Percentiles rank a stretch among this genome's conserved stretches.
These are phyloP conservation scores for Malassezia restricta DNA, from an alignment of 1,284 basidiomycete species.

Conservation along the genomic window DNA sequence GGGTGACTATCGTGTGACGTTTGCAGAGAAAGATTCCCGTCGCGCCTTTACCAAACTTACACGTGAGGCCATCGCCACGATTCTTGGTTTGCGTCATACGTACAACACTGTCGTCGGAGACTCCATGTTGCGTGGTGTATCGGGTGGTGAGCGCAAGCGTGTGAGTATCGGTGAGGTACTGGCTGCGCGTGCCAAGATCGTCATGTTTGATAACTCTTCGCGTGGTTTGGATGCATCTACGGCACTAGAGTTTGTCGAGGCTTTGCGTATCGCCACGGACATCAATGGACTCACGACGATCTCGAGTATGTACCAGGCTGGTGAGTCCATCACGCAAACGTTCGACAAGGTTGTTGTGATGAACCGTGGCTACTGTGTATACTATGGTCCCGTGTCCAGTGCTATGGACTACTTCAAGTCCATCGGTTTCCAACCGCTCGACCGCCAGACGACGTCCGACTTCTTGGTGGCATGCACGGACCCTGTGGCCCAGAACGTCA, in stretches of 20 bases:
- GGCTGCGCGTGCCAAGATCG: slow-evolving; percentile 28
- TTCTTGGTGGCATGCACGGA: slow-evolving; percentile 48
- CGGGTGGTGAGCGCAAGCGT: slow-evolving; percentile 49
- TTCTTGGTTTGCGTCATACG: slow-evolving; percentile 33
- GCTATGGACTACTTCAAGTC: slow-evolving; percentile 31
- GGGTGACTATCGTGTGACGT: slow-evolving; percentile 18
- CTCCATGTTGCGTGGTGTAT: slow-evolving; percentile 30
- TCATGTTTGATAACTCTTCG: slow-evolving; percentile 33
- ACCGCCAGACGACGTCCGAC: slow-evolving; percentile 46
- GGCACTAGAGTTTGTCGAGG: slow-evolving; percentile 32
- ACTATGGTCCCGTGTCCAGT: slow-evolving; percentile 29
- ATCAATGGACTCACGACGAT: slow-evolving; percentile 21
- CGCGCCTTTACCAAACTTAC: slow-evolving; percentile 18
- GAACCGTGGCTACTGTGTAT: slow-evolving; percentile 40
- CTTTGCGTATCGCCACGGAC: slow-evolving; percentile 31
- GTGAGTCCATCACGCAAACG: slow-evolving; percentile 27
- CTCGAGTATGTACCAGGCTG: slow-evolving; percentile 36
- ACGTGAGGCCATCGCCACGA: slow-evolving; percentile 30
- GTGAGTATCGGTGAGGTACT: slow-evolving; percentile 46
- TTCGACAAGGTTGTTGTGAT: slow-evolving; percentile 40
- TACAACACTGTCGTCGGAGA: slow-evolving; percentile 46
- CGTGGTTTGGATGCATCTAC: slow-evolving; percentile 36
- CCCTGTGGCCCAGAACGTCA: slow-evolving; percentile 46
- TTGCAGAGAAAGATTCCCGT: slow-evolving; percentile 14
- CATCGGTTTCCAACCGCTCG: slow-evolving; percentile 46